Conservation (phyloP, 2,329 filamentous ascomycete genomes). For the Fusarium pseudoanthophilum region DNA sequence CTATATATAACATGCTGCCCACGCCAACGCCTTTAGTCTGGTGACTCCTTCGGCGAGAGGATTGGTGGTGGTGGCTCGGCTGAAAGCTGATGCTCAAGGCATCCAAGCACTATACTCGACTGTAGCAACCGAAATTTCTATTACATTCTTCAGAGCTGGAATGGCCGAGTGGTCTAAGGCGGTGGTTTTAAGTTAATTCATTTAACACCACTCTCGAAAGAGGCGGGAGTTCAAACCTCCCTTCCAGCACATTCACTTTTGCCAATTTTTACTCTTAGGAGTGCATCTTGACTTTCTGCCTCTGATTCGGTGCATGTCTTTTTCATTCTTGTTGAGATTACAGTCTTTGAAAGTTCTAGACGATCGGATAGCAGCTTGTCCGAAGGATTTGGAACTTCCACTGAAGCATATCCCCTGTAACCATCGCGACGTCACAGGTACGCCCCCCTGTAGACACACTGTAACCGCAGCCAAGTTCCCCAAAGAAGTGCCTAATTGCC, state of each 20-base stretch:
- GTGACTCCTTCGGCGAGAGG: constrained; percentile 34
- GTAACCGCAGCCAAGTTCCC: neutral
- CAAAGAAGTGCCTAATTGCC: constrained; percentile 4
- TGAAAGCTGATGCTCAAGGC: neutral
- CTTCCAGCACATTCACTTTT: neutral
- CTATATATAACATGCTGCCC: neutral
- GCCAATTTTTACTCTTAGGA: neutral
- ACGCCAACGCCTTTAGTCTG: neutral
- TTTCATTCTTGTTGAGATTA: neutral
- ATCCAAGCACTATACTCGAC: accelerated
- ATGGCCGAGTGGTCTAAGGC: constrained; percentile 11
- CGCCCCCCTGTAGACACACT: neutral
- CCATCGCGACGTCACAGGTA: constrained; percentile 23
- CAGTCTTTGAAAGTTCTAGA: neutral
- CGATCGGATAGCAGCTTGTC: neutral
- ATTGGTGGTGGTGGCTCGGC: constrained; percentile 15
- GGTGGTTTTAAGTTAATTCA: constrained; percentile 1
- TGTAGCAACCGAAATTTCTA: neutral
- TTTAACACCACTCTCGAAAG: constrained; percentile 10
- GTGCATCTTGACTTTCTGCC: neutral
- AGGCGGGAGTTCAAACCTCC: constrained; percentile 10
- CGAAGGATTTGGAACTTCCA: neutral
- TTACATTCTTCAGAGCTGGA: neutral
- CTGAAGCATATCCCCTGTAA: constrained; percentile 3
- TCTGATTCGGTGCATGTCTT: neutral